Base-by-base conservation (phyloP, 139 green algal species). In the Zygnema circumcarinatum region DNA sequence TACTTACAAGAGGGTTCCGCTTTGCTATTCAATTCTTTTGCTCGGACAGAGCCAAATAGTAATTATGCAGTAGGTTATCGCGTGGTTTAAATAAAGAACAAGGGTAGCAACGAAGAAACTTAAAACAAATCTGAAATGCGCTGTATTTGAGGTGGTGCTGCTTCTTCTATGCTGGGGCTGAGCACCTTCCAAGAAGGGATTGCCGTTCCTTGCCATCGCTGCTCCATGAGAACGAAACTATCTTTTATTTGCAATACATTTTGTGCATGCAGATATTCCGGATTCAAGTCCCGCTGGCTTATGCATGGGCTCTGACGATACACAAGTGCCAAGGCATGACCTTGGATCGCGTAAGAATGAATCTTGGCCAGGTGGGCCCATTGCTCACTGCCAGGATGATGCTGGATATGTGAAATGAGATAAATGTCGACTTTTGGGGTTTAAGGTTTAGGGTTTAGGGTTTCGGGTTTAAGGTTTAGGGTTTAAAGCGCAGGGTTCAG, bases 241-340 rank as follows among this genome's bases (percentile, higher is more conserved):
- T 72, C 29, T 29, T 72, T 29, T 29, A 72, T 72, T 35, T 29
- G 29, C 29, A 72, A 72, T 29, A 72, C 29, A n/a, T n/a, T n/a
- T n/a, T n/a, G n/a, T n/a, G n/a, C n/a, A 21, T 32, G 72, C 22
- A 79, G 72, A 20, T 36, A 20, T 79, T 35, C 31, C 53, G 81
- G 2, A 76, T 41, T 31, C 41, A 95, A 83, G 41, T 96, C 21
- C 93, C 93, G 0, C 86, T 95, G 72, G 85, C 75, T 20, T 72
- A 94, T 40, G 93, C 83, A 16, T 95, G 93, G 93, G 92, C 93
- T 3, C 78, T 95, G 67, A 90, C 56, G 53, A 76, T 95, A 39
- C 93, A 95, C 85, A 94, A 93, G 85, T 91, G 52, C 32, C 93
- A 95, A 76, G 93, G 93, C 33, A 90, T 95, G 92, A 94, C 87